Evolutionary conservation across 768 basidiomycete genomes (phyloP), one percentile per base, ranked within the genome.

Genomic region (Leccinum obscurum): DNA sequence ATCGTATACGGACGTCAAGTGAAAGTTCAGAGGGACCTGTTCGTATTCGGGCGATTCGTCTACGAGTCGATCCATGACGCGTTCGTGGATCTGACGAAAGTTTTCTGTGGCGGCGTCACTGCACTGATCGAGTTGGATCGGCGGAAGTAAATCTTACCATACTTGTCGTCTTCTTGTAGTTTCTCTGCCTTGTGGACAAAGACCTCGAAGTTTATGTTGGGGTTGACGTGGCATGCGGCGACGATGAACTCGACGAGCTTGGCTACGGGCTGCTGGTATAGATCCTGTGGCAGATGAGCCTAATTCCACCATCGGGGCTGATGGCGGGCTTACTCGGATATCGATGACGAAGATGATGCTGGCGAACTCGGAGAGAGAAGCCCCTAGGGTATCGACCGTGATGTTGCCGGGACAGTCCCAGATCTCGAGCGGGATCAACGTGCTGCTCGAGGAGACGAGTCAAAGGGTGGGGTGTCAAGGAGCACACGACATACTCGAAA

Each of bases 111-210:
- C 52, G 44, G n/a, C 44, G 54, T 63, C 32, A 61, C 24, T n/a
- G 44, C 26, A 30, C 24, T 3, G 58, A 30, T 39, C 39, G 10
- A 20, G 17, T 52, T 6, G 30, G 56, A 26, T 41, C 4, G 39
- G 48, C 20, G 2, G 32, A 10, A 32, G 55, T 51, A n/a, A 26
- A 24, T 69, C 85, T 24, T 66, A 93, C 93, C 93, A 58, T 90
- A 85, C 72, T 93, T 90, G 71, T 96, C 95, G 63, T 95, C 94
- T 65, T 96, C 93, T 59, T 89, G 86, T 48, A 96, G 77, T 52
- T 88, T 90, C 75, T 98, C 96, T 7, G 92, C 89, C 75, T 98
- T 98, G 77, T 98, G 96, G 6, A 95, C 91, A 66, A 98, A 97
- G 34, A 98, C 88, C 70, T 96, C 93, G 28, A 98, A 81, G 64